Evolutionary conservation across 2,329 filamentous ascomycete genomes (phyloP).

Genomic region (Simplicillium aogashimaense): DNA sequence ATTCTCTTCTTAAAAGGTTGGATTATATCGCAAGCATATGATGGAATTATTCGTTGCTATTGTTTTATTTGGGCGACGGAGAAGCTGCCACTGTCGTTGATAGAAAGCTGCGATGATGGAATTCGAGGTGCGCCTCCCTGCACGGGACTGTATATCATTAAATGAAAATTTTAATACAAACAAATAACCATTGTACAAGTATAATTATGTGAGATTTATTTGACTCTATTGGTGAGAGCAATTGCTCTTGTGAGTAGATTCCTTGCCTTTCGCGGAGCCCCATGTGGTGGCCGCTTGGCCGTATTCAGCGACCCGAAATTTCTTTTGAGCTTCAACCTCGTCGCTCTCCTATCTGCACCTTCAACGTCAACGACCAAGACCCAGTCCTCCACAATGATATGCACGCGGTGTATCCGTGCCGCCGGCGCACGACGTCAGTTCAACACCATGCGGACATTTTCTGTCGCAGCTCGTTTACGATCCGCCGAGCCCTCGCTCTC

Average conservation of each 20-base stretch:
- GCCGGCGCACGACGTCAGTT: slow-evolving; percentile 19
- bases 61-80: background rate
- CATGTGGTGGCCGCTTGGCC: no score
- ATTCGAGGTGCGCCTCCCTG: background rate
- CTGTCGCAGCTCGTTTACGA: slow-evolving; percentile 24
- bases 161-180: background rate
- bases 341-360: slow-evolving; percentile 12
- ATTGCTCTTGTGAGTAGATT: no score
- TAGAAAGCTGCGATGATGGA: background rate
- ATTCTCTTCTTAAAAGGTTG: slow-evolving; percentile 17
- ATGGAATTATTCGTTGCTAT: background rate
- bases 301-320: slow-evolving; percentile 15
- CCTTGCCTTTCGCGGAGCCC: no score
- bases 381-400: slow-evolving; percentile 26
- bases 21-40: slow-evolving; percentile 1
- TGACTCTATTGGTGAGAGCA: background rate
- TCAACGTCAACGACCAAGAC: slow-evolving; percentile 14
- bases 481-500: slow-evolving; percentile 26
- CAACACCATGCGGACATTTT: slow-evolving; percentile 26
- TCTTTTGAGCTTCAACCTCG: slow-evolving; percentile 5
- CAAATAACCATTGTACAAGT: background rate
- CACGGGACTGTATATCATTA: background rate
- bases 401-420: slow-evolving; percentile 39
- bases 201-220: background rate
- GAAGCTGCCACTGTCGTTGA: background rate